A percentile compares a stretch with the other conserved stretches of the same genome.
Evolutionary conservation across 139 green algal genomes (phyloP).

Genomic region (Micractinium sp.): DNA sequence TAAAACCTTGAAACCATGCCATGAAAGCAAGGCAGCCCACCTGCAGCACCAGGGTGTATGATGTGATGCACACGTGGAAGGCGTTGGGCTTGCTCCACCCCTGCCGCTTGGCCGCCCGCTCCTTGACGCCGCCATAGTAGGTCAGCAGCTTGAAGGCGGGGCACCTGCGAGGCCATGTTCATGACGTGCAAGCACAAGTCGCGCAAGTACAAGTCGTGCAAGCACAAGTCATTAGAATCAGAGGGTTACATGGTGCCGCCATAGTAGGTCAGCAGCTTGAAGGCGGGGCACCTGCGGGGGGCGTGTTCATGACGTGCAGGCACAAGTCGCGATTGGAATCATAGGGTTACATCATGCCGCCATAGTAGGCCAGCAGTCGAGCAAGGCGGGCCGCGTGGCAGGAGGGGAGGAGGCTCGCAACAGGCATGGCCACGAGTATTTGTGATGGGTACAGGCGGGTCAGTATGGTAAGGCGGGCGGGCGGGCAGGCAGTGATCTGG

Average conservation of each 20-base stretch:
- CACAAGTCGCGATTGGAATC: not conserved
- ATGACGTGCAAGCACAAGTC: not conserved
- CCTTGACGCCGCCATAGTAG: constrained; percentile 95
- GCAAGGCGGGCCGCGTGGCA: no score
- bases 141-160: constrained; percentile 99
- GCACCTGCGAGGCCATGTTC: constrained; percentile 50
- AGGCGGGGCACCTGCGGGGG: constrained; percentile 84
- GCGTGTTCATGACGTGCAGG: not conserved
- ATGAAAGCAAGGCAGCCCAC: constrained; percentile 39
- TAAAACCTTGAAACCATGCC: not conserved
- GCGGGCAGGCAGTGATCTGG: no score
- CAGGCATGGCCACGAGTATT: no score
- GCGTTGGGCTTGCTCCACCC: constrained; percentile 97
- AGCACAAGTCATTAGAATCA: not conserved
- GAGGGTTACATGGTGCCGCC: not conserved
- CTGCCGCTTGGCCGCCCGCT: constrained; percentile 94
- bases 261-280: constrained; percentile 71
- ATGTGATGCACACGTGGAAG: constrained; percentile 99
- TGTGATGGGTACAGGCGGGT: no score
- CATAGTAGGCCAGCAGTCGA: no score
- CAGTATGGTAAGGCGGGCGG: no score
- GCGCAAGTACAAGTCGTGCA: no score
- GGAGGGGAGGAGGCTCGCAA: no score
- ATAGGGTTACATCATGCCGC: not conserved
- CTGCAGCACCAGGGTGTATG: constrained; percentile 95